Conservation (phyloP, 805 yeast genomes). For the Suhomyces sp. region DNA sequence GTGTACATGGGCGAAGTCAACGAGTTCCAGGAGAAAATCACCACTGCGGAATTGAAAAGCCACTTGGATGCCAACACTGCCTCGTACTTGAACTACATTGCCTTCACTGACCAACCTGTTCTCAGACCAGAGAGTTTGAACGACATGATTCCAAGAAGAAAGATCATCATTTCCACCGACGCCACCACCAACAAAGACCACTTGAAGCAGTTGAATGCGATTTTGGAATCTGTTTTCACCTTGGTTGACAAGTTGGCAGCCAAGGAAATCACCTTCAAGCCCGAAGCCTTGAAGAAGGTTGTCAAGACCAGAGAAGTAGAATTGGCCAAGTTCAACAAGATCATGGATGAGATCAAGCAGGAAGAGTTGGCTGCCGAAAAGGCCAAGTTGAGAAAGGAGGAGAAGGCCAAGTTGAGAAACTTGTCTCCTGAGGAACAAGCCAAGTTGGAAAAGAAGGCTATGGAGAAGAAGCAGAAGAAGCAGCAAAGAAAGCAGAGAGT, state of each 20-base stretch:
- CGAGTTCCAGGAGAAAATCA: slow-evolving; percentile 70
- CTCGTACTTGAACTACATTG: slow-evolving; percentile 57
- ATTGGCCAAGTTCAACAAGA: slow-evolving; percentile 62
- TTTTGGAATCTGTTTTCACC: slow-evolving; percentile 55
- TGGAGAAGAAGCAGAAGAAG: slow-evolving; percentile 79
- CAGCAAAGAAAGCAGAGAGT: slow-evolving; percentile 58
- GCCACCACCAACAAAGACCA: slow-evolving; percentile 51
- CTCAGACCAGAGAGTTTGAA: slow-evolving; percentile 61
- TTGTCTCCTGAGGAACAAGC: slow-evolving; percentile 76
- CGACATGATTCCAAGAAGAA: slow-evolving; percentile 54
- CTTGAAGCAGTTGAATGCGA: slow-evolving; percentile 43
- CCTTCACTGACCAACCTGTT: slow-evolving; percentile 81
- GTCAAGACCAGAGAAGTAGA: slow-evolving; percentile 76
- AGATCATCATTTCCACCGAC: slow-evolving; percentile 53
- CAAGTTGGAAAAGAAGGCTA: slow-evolving; percentile 72
- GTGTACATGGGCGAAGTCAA: slow-evolving; percentile 88
- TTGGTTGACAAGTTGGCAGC: slow-evolving; percentile 59
- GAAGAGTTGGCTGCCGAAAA: slow-evolving; percentile 71
- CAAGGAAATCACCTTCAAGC: slow-evolving; percentile 52
- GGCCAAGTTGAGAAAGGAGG: slow-evolving; percentile 64
- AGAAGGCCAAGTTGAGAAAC: slow-evolving; percentile 54
- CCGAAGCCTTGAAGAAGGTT: slow-evolving; percentile 75
- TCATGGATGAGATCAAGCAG: slow-evolving; percentile 59
- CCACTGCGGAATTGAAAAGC: slow-evolving; percentile 42
- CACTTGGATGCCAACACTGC: slow-evolving; percentile 45